Percentiles rank a stretch among this genome's conserved stretches.
These are phyloP conservation scores for Ophiobolus disseminans DNA, from an alignment of 2,329 filamentous ascomycete genomes.

Conservation along the genomic window DNA sequence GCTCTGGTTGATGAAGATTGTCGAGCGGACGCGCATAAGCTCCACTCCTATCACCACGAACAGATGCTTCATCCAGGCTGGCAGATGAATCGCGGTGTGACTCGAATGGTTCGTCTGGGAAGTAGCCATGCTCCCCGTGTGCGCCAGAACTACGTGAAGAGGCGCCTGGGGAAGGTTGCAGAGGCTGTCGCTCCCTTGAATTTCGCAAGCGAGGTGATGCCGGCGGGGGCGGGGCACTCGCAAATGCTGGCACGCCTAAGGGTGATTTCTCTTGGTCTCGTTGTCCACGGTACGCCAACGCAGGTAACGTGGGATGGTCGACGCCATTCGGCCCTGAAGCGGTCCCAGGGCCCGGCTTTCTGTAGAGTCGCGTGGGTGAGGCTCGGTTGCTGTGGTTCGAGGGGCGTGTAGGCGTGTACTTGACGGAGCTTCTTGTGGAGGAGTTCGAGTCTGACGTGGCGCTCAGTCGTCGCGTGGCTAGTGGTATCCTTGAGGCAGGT, in stretches of 20 bases:
- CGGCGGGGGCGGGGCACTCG: slow-evolving; percentile 37
- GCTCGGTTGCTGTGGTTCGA: slow-evolving; percentile 31
- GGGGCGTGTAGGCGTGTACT: slow-evolving; percentile 33
- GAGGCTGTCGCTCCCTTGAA: slow-evolving; percentile 41
- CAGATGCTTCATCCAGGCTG: not conserved
- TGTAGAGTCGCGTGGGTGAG: slow-evolving; percentile 36
- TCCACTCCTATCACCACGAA: no score
- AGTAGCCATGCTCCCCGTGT: slow-evolving; percentile 35
- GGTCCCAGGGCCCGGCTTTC: slow-evolving; percentile 18
- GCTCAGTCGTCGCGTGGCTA: slow-evolving; percentile 40
- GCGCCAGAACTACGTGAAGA: slow-evolving; percentile 26
- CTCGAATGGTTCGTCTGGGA: slow-evolving; percentile 23
- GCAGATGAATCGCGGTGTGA: slow-evolving; percentile 10
- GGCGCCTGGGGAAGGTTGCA: slow-evolving; percentile 33
- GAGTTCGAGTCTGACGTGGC: slow-evolving; percentile 46
- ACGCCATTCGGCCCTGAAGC: slow-evolving; percentile 13
- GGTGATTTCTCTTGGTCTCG: slow-evolving; percentile 43
- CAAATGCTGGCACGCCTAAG: slow-evolving; percentile 31
- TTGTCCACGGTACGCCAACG: slow-evolving; percentile 41
- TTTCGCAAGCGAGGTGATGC: slow-evolving; percentile 45
- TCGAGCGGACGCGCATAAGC: slow-evolving; percentile 1
- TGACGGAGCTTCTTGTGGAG: slow-evolving; percentile 43
- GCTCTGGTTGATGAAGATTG: slow-evolving; percentile 10
- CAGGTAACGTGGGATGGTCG: slow-evolving; percentile 31
- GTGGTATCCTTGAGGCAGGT: slow-evolving; percentile 44